Base-by-base conservation (phyloP, 2,329 filamentous ascomycete genomes). In the Colletotrichum lini region DNA sequence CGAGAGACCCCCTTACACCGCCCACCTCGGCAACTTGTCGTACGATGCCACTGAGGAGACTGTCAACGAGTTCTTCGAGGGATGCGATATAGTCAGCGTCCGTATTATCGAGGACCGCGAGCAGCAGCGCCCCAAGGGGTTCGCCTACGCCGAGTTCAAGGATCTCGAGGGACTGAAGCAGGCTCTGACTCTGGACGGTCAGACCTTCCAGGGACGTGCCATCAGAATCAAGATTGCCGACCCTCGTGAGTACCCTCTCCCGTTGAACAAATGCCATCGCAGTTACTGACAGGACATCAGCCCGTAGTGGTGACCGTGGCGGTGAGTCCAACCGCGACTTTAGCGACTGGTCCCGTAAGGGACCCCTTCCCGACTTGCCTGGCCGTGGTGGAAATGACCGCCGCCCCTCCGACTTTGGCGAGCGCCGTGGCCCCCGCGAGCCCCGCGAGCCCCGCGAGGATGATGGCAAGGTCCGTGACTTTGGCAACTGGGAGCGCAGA, bases 51-150 rank as follows among this genome's bases (percentile, higher is more conserved):
- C 94, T 65, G 89, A 90, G 74, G 93, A 91, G 76, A 93, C 95
- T 78, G 92, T 99, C 74, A 91, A 88, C 76, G 93, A 95, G 63
- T 96, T 98, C 80, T 97, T 99, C 80, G 85, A 87, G 63, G 94
- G 88, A 67, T 98, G 96, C 82, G 89, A 94, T 74, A 92, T 98
- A 77, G 93, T 93, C 75, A 98, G 91, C 80, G 94, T 99, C 75
- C 94, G 96, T 78, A 95, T 99, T 78, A 97, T 99, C 74, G 96
- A 98, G 85, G 97, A 99, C 84, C 96, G 96, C 80, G 88, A 98
- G 81, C 93, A 96, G 80, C 91, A 93, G 82, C 95, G 95, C 79
- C 96, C 96, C 75, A 99, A 99, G 87, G 96, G 96, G 59, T 99
- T 99, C 78, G 96, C 96, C 73, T 99, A 99, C 81, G 96, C 97